Conservation (phyloP, 305 asterid species). For the Petunia hybrid region DNA sequence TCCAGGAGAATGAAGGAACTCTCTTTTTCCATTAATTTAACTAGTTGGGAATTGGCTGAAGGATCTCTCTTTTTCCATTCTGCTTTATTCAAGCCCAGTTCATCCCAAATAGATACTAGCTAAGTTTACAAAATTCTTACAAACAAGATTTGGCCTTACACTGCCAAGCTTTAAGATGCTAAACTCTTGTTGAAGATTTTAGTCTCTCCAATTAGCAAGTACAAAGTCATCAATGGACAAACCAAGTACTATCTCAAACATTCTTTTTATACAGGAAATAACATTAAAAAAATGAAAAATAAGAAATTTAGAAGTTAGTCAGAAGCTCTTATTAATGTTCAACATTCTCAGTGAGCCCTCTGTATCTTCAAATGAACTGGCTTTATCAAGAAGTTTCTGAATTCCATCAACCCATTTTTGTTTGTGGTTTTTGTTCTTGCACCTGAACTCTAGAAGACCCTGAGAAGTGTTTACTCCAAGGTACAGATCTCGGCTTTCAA, state of each 20-base stretch:
- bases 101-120: not conserved
- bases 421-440: constrained; percentile 68
- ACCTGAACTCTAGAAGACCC: constrained; percentile 82
- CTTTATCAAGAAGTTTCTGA: constrained; percentile 53
- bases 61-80: not conserved
- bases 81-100: not conserved
- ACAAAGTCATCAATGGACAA: constrained; percentile 1
- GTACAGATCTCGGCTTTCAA: constrained; percentile 64
- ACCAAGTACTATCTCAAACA: constrained; percentile 28
- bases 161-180: not conserved
- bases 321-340: constrained; percentile 50
- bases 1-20: not conserved
- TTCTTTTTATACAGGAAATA: constrained; percentile 19
- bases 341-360: constrained; percentile 57
- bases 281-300: not conserved
- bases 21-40: not conserved
- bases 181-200: not conserved
- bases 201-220: not conserved
- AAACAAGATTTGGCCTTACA: not conserved
- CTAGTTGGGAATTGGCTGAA: not conserved
- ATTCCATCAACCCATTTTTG: constrained; percentile 80
- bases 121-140: constrained; percentile 26
- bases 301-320: constrained; percentile 25
- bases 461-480: constrained; percentile 78
- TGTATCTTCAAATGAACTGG: constrained; percentile 57